Conservation (phyloP, 768 basidiomycete species). For the Asterophora lycoperdoides region DNA sequence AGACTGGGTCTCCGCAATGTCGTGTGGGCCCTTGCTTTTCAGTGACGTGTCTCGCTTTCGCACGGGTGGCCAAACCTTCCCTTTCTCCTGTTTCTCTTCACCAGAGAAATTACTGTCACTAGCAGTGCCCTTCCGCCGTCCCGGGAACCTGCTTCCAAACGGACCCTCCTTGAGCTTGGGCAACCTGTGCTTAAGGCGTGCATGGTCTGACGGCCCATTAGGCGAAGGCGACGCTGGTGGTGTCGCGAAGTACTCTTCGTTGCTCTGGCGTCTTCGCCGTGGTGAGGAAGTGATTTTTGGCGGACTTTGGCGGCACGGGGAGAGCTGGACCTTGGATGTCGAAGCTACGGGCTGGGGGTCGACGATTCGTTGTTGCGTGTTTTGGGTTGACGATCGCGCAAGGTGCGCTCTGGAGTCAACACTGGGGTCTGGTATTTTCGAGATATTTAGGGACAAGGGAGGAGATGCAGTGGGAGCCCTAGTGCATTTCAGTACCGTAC, state of each 20-base stretch:
- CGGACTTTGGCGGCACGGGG: neutral
- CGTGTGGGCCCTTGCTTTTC: neutral
- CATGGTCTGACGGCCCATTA: neutral
- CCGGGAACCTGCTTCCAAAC: slow-evolving; percentile 24
- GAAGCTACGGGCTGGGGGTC: slow-evolving; percentile 15
- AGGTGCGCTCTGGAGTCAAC: neutral
- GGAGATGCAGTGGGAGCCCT: neutral
- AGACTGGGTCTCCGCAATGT: no score
- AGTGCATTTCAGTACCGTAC: neutral
- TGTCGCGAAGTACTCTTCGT: slow-evolving; percentile 15
- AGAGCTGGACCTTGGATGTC: slow-evolving; percentile 11
- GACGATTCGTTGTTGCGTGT: neutral
- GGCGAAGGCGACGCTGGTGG: slow-evolving; percentile 7
- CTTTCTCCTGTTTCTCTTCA: slow-evolving; percentile 8
- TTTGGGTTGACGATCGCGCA: neutral
- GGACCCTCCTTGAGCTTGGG: slow-evolving; percentile 26
- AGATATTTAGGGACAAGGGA: slow-evolving; percentile 8
- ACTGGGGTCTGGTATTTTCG: slow-evolving; percentile 5
- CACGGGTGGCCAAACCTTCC: slow-evolving; percentile 23
- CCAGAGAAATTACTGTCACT: slow-evolving; percentile 14
- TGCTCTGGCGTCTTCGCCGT: slow-evolving; percentile 2
- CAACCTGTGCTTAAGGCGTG: slow-evolving; percentile 3
- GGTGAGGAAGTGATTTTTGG: neutral
- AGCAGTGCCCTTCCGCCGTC: slow-evolving; percentile 4
- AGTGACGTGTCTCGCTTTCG: slow-evolving; percentile 5